phyloP scores from a whole-genome alignment of 176 grass and related monocot genomes.

The Secale cereale region DNA sequence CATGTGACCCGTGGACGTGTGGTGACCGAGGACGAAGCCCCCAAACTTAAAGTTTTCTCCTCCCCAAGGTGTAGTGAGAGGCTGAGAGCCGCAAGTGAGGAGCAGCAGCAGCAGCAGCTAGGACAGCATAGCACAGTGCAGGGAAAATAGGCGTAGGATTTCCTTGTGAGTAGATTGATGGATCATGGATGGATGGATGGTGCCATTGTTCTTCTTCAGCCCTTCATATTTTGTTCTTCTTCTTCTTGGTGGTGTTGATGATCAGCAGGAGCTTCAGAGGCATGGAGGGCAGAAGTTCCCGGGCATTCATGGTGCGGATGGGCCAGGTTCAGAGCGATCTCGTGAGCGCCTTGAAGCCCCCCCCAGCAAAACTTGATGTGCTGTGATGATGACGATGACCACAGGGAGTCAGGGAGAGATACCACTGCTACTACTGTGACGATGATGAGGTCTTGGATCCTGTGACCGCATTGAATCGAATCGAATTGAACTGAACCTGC shows the following conservation, averaged over 20 bases:
- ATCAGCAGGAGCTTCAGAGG: constrained; percentile 19
- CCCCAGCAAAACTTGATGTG: constrained; percentile 10
- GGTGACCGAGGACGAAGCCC: background rate
- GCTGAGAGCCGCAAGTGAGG: background rate
- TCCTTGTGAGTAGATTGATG: background rate
- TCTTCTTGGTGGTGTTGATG: background rate
- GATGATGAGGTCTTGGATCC: constrained; percentile 30
- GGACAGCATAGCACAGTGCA: constrained; percentile 47
- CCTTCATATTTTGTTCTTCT: background rate
- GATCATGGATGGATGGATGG: background rate
- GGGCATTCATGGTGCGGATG: constrained; percentile 6
- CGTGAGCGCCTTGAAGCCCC: constrained; percentile 43
- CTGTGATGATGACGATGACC: background rate
- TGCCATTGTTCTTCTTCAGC: background rate
- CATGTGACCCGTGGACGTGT: too few relatives aligned
- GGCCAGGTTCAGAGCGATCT: background rate
- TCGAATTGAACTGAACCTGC: background rate
- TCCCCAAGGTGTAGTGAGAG: constrained; percentile 22
- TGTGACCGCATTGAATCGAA: constrained; percentile 43
- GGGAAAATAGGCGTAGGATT: constrained; percentile 41
- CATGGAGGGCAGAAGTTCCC: constrained; percentile 1
- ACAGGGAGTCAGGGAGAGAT: background rate
- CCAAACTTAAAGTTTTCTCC: constrained; percentile 1
- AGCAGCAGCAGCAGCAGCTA: too few relatives aligned
- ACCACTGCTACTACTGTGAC: background rate